Conservation (phyloP, 768 basidiomycete genomes). For the Exidia glandulosa region DNA sequence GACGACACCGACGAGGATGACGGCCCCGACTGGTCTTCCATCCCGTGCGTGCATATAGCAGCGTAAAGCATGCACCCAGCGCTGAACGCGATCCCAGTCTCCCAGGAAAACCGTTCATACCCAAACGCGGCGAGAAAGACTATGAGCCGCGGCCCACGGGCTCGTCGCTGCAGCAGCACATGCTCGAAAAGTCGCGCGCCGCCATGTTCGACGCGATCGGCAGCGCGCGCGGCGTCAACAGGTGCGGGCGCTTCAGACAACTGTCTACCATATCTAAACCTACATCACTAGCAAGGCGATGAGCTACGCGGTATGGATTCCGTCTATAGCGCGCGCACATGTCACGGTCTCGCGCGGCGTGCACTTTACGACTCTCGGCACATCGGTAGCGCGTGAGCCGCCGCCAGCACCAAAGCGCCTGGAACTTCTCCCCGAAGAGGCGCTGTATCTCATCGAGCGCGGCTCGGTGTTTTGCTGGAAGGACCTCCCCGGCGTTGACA, state of each 20-base stretch:
- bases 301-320: conserved; percentile 76
- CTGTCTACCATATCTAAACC: neutral
- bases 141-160: conserved; percentile 65
- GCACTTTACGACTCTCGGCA: conserved; percentile 72
- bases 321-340: conserved; percentile 49
- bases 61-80: neutral
- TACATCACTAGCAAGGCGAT: conserved; percentile 47
- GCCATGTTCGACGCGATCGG: conserved; percentile 83
- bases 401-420: conserved; percentile 41
- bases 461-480: conserved; percentile 83
- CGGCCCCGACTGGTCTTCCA: conserved; percentile 53
- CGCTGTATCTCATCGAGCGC: conserved; percentile 85
- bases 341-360: conserved; percentile 72
- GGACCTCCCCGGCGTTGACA: conserved; percentile 20
- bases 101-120: conserved; percentile 40
- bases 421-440: conserved; percentile 90
- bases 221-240: conserved; percentile 62
- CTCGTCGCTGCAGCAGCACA: conserved; percentile 68
- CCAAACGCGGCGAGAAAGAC: conserved; percentile 95
- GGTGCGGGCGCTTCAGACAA: conserved; percentile 31
- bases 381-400: conserved; percentile 55
- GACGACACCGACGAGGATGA: conserved; percentile 59
- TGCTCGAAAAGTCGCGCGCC: conserved; percentile 64
- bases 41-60: conserved; percentile 4
- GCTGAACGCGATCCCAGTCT: conserved; percentile 11